A percentile compares a stretch with the other conserved stretches of the same genome.
Conservation (phyloP, 2,329 filamentous ascomycete species). For the Ophiocordyceps polyrhachis-furcata region DNA sequence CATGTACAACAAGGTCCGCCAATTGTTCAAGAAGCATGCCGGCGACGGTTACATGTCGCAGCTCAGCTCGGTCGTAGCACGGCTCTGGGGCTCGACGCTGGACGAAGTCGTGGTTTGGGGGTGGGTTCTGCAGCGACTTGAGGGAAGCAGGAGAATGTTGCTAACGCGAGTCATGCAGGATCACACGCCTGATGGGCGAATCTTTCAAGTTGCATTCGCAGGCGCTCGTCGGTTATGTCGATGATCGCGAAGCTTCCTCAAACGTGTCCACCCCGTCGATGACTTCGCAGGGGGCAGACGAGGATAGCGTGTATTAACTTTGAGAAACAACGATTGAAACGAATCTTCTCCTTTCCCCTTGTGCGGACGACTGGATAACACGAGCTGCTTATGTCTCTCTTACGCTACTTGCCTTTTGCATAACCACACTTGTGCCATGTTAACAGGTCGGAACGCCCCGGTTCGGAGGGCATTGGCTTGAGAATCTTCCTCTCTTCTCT, state of each 20-base stretch:
- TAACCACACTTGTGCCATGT: neutral
- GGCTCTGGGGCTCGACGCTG: constrained; percentile 93
- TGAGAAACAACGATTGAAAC: constrained; percentile 27
- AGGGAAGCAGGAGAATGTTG: neutral
- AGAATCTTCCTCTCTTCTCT: neutral
- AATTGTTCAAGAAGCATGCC: constrained; percentile 78
- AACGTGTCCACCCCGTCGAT: constrained; percentile 52
- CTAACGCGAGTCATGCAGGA: constrained; percentile 29
- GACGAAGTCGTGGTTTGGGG: constrained; percentile 99
- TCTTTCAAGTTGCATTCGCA: constrained; percentile 94
- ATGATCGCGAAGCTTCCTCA: constrained; percentile 55
- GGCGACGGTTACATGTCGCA: constrained; percentile 66
- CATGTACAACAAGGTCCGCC: constrained; percentile 87
- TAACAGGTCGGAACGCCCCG: neutral
- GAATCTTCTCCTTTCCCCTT: constrained; percentile 13
- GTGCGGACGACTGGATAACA: constrained; percentile 1
- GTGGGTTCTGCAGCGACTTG: constrained; percentile 39
- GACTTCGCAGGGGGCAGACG: constrained; percentile 52
- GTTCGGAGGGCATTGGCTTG: neutral
- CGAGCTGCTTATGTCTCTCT: neutral
- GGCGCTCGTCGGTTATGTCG: constrained; percentile 85
- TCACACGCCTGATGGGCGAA: constrained; percentile 92
- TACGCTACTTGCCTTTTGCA: neutral
- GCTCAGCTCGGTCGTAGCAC: constrained; percentile 85
- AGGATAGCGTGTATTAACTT: constrained; percentile 50